Conservation (phyloP, 116 monocot genomes). For the Iris pallida region DNA sequence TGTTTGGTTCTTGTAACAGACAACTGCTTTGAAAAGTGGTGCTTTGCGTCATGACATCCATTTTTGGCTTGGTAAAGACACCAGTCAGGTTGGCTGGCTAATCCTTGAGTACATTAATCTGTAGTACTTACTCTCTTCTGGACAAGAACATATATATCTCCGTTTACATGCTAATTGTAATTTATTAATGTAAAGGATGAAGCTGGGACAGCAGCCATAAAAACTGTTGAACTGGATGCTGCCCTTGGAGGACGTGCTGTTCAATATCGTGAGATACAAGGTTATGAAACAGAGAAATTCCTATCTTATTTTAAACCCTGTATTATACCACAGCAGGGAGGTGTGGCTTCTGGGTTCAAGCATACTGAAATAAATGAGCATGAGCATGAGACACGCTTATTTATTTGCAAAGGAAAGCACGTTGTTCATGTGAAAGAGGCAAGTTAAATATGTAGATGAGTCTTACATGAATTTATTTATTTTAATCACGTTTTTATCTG, state of each 20-base stretch:
- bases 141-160: background rate
- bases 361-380: slow-evolving; percentile 68
- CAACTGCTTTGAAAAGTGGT: slow-evolving; percentile 85
- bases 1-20: slow-evolving; percentile 38
- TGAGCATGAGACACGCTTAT: slow-evolving; percentile 44
- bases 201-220: slow-evolving; percentile 84
- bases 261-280: slow-evolving; percentile 93
- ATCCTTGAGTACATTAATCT: background rate
- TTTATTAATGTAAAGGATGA: slow-evolving; percentile 59
- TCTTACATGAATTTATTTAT: background rate
- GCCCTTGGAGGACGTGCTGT: slow-evolving; percentile 94
- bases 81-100: slow-evolving; percentile 69
- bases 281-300: slow-evolving; percentile 88
- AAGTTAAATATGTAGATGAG: slow-evolving; percentile 4
- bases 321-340: slow-evolving; percentile 87
- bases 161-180: background rate
- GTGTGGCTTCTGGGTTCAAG: slow-evolving; percentile 78
- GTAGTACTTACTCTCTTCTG: background rate
- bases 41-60: slow-evolving; percentile 89
- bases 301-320: slow-evolving; percentile 96
- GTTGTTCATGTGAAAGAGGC: slow-evolving; percentile 63
- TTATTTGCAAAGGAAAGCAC: slow-evolving; percentile 55
- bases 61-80: slow-evolving; percentile 98
- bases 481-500: background rate
- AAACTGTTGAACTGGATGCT: slow-evolving; percentile 91